phyloP scores from a whole-genome alignment of 106 monocot species.

The Dendrobium huoshanense region DNA sequence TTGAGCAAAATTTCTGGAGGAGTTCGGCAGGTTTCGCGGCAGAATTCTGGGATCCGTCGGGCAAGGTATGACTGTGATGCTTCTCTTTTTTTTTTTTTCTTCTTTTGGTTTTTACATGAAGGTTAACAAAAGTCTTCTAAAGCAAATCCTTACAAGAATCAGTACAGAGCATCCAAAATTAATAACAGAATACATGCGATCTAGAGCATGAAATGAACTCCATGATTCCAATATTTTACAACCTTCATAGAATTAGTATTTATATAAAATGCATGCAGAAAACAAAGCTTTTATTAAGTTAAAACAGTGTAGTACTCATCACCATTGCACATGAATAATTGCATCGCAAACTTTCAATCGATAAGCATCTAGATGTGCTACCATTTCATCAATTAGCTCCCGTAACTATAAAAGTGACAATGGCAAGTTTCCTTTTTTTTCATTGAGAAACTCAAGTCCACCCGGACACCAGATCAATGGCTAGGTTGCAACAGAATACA shows the following conservation, averaged over 20 bases:
- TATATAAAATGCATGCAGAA: background rate
- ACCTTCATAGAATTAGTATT: slow-evolving; percentile 5
- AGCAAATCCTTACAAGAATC: slow-evolving; percentile 3
- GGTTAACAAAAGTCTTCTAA: no score
- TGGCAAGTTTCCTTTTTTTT: background rate
- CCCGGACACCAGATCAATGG: slow-evolving; percentile 1
- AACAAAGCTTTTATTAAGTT: background rate
- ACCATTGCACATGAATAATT: slow-evolving; percentile 5
- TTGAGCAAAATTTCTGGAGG: no score
- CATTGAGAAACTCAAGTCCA: background rate
- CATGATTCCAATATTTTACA: background rate
- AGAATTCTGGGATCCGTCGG: no score
- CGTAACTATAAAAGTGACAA: slow-evolving; percentile 4
- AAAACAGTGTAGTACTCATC: slow-evolving; percentile 14
- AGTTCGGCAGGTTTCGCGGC: no score
- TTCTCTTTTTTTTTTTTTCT: no score
- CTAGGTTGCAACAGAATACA: slow-evolving; percentile 27
- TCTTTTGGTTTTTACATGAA: no score
- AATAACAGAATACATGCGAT: slow-evolving; percentile 3
- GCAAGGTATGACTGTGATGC: no score
- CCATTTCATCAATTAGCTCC: slow-evolving; percentile 25
- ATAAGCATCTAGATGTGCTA: slow-evolving; percentile 22
- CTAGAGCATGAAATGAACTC: slow-evolving; percentile 2
- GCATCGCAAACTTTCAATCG: slow-evolving; percentile 15
- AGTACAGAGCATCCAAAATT: slow-evolving; percentile 15